phyloP scores from a whole-genome alignment of 768 basidiomycete genomes.

The Suillus brevipes region DNA sequence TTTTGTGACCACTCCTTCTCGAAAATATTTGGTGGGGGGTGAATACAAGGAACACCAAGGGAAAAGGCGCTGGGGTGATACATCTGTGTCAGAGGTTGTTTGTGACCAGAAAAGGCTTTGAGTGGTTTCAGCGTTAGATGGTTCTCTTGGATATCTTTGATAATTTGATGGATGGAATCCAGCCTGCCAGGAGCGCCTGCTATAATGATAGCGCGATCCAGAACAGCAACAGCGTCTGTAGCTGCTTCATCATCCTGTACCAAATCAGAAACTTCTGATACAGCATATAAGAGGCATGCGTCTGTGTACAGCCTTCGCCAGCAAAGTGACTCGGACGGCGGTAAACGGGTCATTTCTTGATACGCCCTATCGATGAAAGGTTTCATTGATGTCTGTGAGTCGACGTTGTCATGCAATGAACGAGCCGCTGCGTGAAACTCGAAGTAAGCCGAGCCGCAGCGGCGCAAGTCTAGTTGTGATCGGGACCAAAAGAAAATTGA shows the following conservation, averaged over 20 bases:
- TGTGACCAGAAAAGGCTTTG: background rate
- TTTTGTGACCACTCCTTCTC: conserved; percentile 38
- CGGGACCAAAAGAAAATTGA: conserved; percentile 4
- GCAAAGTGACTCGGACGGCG: conserved; percentile 33
- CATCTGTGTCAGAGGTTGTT: conserved; percentile 11
- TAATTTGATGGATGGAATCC: conserved; percentile 63
- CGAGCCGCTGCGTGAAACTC: background rate
- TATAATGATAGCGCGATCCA: conserved; percentile 84
- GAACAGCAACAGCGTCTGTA: conserved; percentile 49
- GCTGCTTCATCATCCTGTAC: conserved; percentile 23
- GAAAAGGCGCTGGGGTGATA: conserved; percentile 4
- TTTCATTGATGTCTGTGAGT: conserved; percentile 22
- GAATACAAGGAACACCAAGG: conserved; percentile 41
- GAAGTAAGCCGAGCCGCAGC: background rate
- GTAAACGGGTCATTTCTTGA: conserved; percentile 46
- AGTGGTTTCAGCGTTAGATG: conserved; percentile 1
- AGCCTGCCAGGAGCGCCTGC: conserved; percentile 75
- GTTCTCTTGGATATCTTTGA: conserved; percentile 58
- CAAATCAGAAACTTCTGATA: conserved; percentile 35
- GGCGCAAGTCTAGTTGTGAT: conserved; percentile 5
- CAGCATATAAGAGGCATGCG: conserved; percentile 57
- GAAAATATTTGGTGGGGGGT: conserved; percentile 63
- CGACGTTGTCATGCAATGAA: conserved; percentile 10
- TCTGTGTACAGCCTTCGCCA: conserved; percentile 83
- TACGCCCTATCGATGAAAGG: conserved; percentile 49